Evolutionary conservation across 2,329 filamentous ascomycete species (phyloP).

Genomic region (Conoideocrella luteorostrata): DNA sequence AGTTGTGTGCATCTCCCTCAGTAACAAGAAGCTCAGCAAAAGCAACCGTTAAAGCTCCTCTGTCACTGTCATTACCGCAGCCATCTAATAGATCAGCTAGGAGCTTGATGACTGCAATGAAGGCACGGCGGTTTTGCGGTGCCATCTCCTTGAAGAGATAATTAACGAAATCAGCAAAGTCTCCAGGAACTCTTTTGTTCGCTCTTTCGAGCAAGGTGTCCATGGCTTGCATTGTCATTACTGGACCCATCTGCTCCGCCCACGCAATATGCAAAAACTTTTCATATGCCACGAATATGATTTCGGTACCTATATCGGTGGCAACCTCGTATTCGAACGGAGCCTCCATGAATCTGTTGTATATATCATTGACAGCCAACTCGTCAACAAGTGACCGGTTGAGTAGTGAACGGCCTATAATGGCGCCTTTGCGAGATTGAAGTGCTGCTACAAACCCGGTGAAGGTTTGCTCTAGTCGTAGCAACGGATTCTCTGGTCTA

Average conservation of each 20-base stretch:
- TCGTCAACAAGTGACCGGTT: slow-evolving; percentile 67
- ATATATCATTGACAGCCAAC: slow-evolving; percentile 78
- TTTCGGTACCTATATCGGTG: slow-evolving; percentile 70
- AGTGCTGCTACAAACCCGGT: slow-evolving; percentile 76
- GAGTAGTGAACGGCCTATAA: slow-evolving; percentile 70
- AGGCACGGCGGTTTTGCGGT: slow-evolving; percentile 67
- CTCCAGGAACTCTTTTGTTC: slow-evolving; percentile 60
- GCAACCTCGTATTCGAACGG: slow-evolving; percentile 71
- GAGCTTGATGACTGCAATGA: slow-evolving; percentile 77
- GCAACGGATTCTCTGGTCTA: slow-evolving; percentile 57
- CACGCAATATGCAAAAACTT: slow-evolving; percentile 86
- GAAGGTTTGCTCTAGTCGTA: slow-evolving; percentile 77
- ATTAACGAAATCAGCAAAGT: slow-evolving; percentile 65
- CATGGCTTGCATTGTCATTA: slow-evolving; percentile 67
- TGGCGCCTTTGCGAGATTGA: slow-evolving; percentile 79
- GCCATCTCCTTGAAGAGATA: slow-evolving; percentile 60
- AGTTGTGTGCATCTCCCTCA: slow-evolving; percentile 70
- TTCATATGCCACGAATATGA: slow-evolving; percentile 87
- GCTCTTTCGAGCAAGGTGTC: slow-evolving; percentile 66
- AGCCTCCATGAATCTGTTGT: slow-evolving; percentile 80
- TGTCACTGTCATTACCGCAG: slow-evolving; percentile 84
- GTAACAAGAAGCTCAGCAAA: slow-evolving; percentile 83
- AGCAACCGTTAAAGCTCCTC: slow-evolving; percentile 78
- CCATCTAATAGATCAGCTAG: slow-evolving; percentile 83
- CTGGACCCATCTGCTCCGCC: slow-evolving; percentile 79